These are phyloP conservation scores for Sanghuangporus sanghuang DNA, from an alignment of 1,284 basidiomycete genomes.

Conservation along the genomic window DNA sequence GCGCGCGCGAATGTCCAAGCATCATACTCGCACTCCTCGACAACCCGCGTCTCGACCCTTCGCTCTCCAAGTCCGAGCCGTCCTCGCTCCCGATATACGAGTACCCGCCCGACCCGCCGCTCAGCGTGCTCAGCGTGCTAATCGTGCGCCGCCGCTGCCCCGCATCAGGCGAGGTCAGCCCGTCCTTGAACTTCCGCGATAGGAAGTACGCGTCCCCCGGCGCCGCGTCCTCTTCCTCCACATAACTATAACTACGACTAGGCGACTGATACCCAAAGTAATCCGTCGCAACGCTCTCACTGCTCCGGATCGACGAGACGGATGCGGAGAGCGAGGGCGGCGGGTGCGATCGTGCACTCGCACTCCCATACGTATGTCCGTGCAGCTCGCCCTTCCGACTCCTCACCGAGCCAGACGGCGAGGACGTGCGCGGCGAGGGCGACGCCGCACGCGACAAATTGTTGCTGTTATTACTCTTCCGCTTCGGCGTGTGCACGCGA, in stretches of 20 bases:
- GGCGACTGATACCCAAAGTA: not conserved
- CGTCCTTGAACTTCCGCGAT: conserved; percentile 14
- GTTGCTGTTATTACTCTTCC: conserved; percentile 33
- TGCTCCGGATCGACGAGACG: conserved; percentile 7
- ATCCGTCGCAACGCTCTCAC: conserved; percentile 3
- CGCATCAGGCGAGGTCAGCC: conserved; percentile 11
- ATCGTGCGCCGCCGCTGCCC: conserved; percentile 12
- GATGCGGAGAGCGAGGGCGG: conserved; percentile 12
- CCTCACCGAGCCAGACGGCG: conserved; percentile 29
- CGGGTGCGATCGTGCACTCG: not conserved
- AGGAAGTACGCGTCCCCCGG: conserved; percentile 17
- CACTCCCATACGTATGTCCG: too few relatives aligned
- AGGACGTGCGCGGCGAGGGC: conserved; percentile 56
- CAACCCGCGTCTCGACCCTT: not conserved
- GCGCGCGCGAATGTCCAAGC: not conserved
- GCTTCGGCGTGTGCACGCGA: conserved; percentile 63
- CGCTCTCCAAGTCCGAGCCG: conserved; percentile 1
- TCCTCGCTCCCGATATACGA: conserved; percentile 9
- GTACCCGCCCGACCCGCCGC: conserved; percentile 4
- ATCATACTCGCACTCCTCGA: conserved; percentile 11
- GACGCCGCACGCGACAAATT: conserved; percentile 45
- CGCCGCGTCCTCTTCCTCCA: conserved; percentile 9
- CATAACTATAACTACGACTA: not conserved
- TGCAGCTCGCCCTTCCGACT: not conserved
- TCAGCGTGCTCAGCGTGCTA: conserved; percentile 15